Evolutionary conservation across 2,329 filamentous ascomycete species (phyloP), one percentile per base, ranked within the genome.

Genomic region (Blumeria hordei): DNA sequence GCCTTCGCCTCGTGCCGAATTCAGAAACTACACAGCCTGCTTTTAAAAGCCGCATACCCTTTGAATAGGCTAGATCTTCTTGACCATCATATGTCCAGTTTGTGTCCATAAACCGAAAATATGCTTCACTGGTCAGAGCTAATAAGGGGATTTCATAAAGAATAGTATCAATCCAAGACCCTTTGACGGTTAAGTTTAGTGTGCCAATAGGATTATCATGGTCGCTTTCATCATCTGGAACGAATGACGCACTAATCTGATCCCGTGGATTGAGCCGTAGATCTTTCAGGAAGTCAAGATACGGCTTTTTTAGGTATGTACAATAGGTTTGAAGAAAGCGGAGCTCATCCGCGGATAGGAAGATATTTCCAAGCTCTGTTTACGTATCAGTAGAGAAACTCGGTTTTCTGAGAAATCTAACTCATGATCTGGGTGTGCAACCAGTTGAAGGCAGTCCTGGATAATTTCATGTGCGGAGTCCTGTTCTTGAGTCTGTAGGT

Each of bases 91-190:
- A 84, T 62, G 77, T 81, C 92, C 92, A 98, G 66, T 95, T 88
- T 54, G 70, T 85, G 65, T 98, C 88, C 72, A 88, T 86, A 69
- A 94, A 96, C 65, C 85, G 88, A 74, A 98, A 98, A 70, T 95
- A 98, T 53, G 92, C 87, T 68, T 98, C 90, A 51, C 88, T 95
- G 1, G 90, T 86, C 59, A 98, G 69, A 2, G 93, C 88, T 18
- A 98, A 75, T 21, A 98, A 75, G 0, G 92, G 92, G 56, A 98
- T 95, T 70, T 98, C 92, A 70, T 98, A 98, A 28, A 98, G 77
- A 56, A 98, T 98, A 0, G 92, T 96, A 61, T 95, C 88, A 8
- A 87, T 77, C 92, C 92, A 98, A 55, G 80, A 72, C 9, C 92
- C 92, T 61, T 80, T 80, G 59, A 93, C 82, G 43, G 78, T 71